phyloP scores from a whole-genome alignment of 495 filamentous ascomycete genomes.

The Talaromyces borbonicus region DNA sequence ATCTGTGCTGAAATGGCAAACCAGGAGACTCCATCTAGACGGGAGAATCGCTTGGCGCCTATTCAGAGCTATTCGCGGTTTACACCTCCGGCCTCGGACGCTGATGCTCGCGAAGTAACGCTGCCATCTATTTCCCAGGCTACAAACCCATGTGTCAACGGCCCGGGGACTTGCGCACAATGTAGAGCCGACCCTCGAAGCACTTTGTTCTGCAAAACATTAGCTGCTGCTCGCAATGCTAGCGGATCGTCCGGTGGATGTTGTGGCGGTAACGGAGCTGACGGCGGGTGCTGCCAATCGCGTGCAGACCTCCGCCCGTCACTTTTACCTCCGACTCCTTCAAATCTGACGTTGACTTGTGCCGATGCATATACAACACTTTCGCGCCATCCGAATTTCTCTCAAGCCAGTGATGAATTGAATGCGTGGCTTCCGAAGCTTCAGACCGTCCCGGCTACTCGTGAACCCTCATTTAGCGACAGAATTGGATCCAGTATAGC shows the following conservation, averaged over 20 bases:
- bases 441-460: constrained; percentile 43
- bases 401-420: constrained; percentile 64
- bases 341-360: constrained; percentile 44
- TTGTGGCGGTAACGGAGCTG: constrained; percentile 36
- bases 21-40: constrained; percentile 26
- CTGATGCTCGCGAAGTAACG: constrained; percentile 43
- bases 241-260: constrained; percentile 35
- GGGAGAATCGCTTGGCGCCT: constrained; percentile 36
- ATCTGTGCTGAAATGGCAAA: constrained; percentile 68
- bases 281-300: constrained; percentile 44
- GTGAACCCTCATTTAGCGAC: constrained; percentile 24
- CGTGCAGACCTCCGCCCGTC: constrained; percentile 11
- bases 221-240: constrained; percentile 54
- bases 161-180: constrained; percentile 72
- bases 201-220: constrained; percentile 75
- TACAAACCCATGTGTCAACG: constrained; percentile 50
- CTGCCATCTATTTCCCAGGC: constrained; percentile 33
- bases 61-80: constrained; percentile 41
- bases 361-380: constrained; percentile 78
- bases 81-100: constrained; percentile 63
- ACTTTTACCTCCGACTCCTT: constrained; percentile 12
- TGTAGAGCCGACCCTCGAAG: constrained; percentile 70
- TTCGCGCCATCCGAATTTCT: constrained; percentile 69
- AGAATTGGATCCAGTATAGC: constrained; percentile 8
- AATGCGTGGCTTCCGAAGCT: constrained; percentile 67